phyloP scores from a whole-genome alignment of 768 basidiomycete genomes.

The Boletus sensibilis region DNA sequence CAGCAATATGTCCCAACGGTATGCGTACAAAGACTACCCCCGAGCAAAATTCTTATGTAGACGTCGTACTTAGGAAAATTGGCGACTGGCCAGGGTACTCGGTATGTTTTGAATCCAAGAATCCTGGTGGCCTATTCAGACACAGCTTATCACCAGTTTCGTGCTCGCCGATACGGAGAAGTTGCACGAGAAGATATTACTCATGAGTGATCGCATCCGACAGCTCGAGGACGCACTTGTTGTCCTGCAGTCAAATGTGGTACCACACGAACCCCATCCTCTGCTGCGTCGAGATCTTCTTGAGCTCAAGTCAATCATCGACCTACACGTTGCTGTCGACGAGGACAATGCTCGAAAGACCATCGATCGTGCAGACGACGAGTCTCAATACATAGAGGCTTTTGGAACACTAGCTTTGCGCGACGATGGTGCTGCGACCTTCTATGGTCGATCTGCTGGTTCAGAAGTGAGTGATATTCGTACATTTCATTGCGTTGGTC shows the following conservation, averaged over 20 bases:
- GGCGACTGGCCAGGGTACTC: constrained; percentile 74
- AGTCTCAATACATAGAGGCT: constrained; percentile 58
- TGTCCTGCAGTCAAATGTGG: constrained; percentile 46
- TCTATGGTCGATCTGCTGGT: constrained; percentile 71
- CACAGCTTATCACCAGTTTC: constrained; percentile 41
- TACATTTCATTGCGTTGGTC: constrained; percentile 23
- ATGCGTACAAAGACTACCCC: background rate
- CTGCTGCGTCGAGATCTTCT: constrained; percentile 59
- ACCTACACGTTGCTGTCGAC: constrained; percentile 58
- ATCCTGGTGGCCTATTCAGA: background rate
- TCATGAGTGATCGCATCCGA: constrained; percentile 70
- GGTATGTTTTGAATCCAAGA: constrained; percentile 40
- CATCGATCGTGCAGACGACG: constrained; percentile 34
- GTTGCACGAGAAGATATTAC: constrained; percentile 63
- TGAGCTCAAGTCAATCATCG: constrained; percentile 66
- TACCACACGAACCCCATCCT: constrained; percentile 55
- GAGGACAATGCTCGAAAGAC: constrained; percentile 32
- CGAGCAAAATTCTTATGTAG: background rate
- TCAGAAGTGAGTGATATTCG: constrained; percentile 53
- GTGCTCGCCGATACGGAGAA: constrained; percentile 72
- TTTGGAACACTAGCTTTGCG: constrained; percentile 70
- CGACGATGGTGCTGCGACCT: constrained; percentile 68
- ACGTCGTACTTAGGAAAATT: constrained; percentile 45
- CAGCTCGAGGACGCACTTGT: constrained; percentile 68
- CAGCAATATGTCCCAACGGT: constrained; percentile 75